Conservation (phyloP, 805 yeast species). For the Barnettozyma sucrosica region DNA sequence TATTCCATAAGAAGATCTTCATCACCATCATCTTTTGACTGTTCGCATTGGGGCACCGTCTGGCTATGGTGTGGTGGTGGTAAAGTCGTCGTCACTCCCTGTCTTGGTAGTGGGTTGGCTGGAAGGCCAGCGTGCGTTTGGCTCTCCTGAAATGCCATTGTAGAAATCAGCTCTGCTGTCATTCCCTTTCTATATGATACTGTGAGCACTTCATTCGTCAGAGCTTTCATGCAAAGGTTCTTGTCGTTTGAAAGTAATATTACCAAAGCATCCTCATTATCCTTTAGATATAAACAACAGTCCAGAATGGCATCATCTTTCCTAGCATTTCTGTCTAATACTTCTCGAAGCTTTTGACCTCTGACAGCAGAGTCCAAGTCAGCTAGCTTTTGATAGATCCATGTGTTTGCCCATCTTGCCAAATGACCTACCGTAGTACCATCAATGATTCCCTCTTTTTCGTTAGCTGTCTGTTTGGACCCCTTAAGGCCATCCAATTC, state of each 20-base stretch:
- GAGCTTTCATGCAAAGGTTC: slow-evolving; percentile 74
- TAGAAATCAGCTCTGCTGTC: slow-evolving; percentile 43
- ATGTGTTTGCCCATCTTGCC: slow-evolving; percentile 71
- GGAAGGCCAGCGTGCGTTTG: neutral
- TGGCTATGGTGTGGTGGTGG: neutral
- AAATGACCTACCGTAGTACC: slow-evolving; percentile 41
- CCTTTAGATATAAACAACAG: slow-evolving; percentile 64
- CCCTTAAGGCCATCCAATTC: slow-evolving; percentile 83
- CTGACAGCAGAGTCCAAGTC: slow-evolving; percentile 41
- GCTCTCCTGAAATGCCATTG: slow-evolving; percentile 34
- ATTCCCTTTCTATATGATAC: slow-evolving; percentile 42
- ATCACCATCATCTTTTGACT: too few relatives aligned
- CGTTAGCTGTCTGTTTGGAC: slow-evolving; percentile 28
- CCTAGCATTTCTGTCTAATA: slow-evolving; percentile 35
- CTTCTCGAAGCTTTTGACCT: slow-evolving; percentile 61
- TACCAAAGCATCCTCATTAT: slow-evolving; percentile 36
- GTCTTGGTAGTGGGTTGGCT: neutral
- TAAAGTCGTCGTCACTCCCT: neutral
- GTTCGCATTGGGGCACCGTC: neutral
- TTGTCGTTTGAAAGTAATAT: slow-evolving; percentile 76
- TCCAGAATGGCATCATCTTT: slow-evolving; percentile 86
- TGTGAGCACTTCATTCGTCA: slow-evolving; percentile 59
- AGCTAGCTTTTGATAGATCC: slow-evolving; percentile 65
- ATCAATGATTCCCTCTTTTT: slow-evolving; percentile 6
- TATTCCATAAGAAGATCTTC: neutral